These are phyloP conservation scores for Protomyces inundatus DNA, from an alignment of 1,139 yeast species.

Conservation along the genomic window DNA sequence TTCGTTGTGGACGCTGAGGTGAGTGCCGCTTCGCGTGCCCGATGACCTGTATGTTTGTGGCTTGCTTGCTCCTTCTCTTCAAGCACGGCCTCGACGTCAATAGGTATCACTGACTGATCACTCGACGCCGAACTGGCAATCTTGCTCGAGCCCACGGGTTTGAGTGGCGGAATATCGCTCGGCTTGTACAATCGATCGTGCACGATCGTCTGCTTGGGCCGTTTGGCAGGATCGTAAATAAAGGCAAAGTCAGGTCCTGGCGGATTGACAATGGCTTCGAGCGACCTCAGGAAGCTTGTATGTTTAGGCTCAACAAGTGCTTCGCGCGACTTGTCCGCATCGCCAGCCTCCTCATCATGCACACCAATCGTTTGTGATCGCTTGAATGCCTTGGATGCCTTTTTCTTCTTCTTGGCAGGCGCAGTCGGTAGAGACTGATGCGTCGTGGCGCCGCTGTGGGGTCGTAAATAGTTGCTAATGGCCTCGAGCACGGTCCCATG, in stretches of 20 bases:
- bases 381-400: slow-evolving; percentile 37
- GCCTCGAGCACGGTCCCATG: background rate
- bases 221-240: slow-evolving; percentile 57
- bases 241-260: slow-evolving; percentile 72
- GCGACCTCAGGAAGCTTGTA: slow-evolving; percentile 76
- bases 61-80: background rate
- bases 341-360: slow-evolving; percentile 34
- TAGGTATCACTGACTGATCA: background rate
- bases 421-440: background rate
- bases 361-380: slow-evolving; percentile 37
- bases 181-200: slow-evolving; percentile 76
- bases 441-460: background rate
- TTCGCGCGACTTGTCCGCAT: slow-evolving; percentile 28
- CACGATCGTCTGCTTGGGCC: slow-evolving; percentile 49
- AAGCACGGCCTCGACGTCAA: background rate
- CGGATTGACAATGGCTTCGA: slow-evolving; percentile 73
- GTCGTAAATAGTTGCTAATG: background rate
- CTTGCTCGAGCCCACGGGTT: slow-evolving; percentile 28
- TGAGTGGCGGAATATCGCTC: slow-evolving; percentile 54
- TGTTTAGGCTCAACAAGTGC: slow-evolving; percentile 43
- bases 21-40: slow-evolving; percentile 15
- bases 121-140: background rate
- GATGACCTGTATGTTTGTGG: slow-evolving; percentile 12
- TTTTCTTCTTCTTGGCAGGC: background rate
- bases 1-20: background rate